Base-by-base conservation (phyloP, 1,284 basidiomycete genomes). In the Boletus calvinii region DNA sequence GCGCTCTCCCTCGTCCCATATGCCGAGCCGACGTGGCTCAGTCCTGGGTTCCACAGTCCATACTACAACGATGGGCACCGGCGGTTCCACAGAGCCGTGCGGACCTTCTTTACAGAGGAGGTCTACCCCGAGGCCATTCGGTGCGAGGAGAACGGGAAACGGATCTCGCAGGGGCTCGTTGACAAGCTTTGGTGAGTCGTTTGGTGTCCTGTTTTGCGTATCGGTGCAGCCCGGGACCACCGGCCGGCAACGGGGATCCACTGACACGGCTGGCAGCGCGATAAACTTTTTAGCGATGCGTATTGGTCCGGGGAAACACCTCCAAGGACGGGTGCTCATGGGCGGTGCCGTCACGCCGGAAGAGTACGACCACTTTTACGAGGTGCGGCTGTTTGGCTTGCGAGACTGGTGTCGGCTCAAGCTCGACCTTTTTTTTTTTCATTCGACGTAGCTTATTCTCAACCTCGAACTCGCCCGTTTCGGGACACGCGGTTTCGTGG, bases 281-380 rank as follows among this genome's bases (percentile, higher is more conserved):
- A 72, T 81, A 59, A 90, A 94, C 66, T 77, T 96, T 49, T 85
- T 92, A 53, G 89, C 92, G 17, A 98, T 98, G 95, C 86, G 96
- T 18, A 78, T 98, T 40, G 96, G 96, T 4, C 90, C 87, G 4
- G 89, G 89, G 3, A 87, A 85, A 61, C 94, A 98, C 66, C 79
- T 99, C n/a, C 79, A 90, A 65, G 95, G 96, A 1, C 80, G 85
- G 36, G 83, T 77, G 34, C 77, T 98, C 7, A 86, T 96, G 74
- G 89, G 85, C 34, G 96, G 92, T 13, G 68, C 84, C 30, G 82
- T 98, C 55, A 89, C 88, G 60, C 89, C 93, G 7, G 95, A 98
- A 70, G 91, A 97, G 64, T 94, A 80, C 66, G 90, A 86, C 73
- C 89, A 85, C 70, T 92, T 88, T 72, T 80, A 90, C 53, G 88